Conservation (phyloP, 768 basidiomycete species). For the Pleurotus pulmonarius region DNA sequence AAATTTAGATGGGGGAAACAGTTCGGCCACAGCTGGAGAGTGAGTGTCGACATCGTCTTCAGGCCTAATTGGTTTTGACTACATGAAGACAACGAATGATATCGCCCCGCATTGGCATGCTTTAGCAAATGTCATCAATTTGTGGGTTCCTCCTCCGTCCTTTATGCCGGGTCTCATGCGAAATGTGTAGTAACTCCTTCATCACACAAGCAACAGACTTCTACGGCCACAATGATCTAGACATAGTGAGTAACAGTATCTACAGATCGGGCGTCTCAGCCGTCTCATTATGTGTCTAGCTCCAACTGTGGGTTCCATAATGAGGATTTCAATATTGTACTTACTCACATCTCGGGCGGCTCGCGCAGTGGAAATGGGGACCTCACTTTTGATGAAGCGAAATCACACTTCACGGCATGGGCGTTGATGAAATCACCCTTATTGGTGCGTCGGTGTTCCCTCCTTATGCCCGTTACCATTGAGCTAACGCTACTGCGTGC, state of each 20-base stretch:
- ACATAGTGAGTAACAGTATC: conserved; percentile 42
- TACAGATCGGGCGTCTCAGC: too few species aligned
- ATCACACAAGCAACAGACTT: conserved; percentile 60
- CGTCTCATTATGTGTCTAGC: neutral
- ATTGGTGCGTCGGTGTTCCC: conserved; percentile 25
- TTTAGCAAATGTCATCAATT: conserved; percentile 3
- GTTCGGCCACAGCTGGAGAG: conserved; percentile 66
- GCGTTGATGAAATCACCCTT: conserved; percentile 65
- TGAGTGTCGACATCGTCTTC: conserved; percentile 19
- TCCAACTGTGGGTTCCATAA: neutral
- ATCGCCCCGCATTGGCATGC: conserved; percentile 4
- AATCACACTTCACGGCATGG: conserved; percentile 73
- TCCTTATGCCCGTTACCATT: neutral
- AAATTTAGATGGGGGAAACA: conserved; percentile 43
- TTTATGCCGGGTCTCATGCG: neutral
- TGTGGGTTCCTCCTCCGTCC: conserved; percentile 14
- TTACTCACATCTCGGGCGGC: too few species aligned
- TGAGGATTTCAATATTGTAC: neutral
- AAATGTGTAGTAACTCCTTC: conserved; percentile 53
- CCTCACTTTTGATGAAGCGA: conserved; percentile 58
- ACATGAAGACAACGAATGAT: neutral
- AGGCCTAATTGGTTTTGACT: neutral
- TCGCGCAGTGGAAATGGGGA: conserved; percentile 55
- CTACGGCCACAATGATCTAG: conserved; percentile 66
- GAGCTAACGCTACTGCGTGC: neutral